Conservation (phyloP, 345 rosid species). For the Sonneratia alba region DNA sequence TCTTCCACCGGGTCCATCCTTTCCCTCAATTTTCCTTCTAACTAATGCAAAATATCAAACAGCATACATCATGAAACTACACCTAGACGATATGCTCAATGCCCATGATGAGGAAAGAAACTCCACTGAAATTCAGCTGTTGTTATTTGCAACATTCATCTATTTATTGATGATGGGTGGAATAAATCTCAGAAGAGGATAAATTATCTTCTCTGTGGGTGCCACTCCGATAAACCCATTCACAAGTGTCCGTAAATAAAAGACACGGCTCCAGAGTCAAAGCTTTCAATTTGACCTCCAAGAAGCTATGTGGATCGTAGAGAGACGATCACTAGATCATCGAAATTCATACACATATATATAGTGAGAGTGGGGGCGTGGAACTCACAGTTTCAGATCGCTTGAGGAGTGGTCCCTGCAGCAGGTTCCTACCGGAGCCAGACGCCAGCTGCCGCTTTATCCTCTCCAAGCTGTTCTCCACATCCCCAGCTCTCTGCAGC, state of each 20-base stretch:
- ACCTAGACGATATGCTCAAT: not conserved
- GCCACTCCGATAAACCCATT: not conserved
- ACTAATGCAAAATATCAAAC: not conserved
- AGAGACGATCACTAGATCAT: not conserved
- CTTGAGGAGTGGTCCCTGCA: conserved; percentile 96
- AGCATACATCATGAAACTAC: not conserved
- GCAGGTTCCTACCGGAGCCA: conserved; percentile 77
- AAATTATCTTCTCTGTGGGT: not conserved
- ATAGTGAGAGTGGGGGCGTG: not conserved
- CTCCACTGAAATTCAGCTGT: not conserved
- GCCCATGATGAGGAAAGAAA: not conserved
- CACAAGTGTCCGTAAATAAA: not conserved
- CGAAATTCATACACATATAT: not conserved
- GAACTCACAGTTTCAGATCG: conserved; percentile 72
- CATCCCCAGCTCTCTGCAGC: conserved; percentile 45
- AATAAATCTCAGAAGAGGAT: not conserved
- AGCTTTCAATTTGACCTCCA: not conserved
- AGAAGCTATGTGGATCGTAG: not conserved
- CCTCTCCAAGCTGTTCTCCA: conserved; percentile 84
- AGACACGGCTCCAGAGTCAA: not conserved
- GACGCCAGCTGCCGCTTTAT: conserved; percentile 93
- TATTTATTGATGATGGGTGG: not conserved
- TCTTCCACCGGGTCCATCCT: not conserved
- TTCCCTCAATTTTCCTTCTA: not conserved
- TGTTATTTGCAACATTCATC: not conserved